These are phyloP conservation scores for Herpotrichia juniperi DNA, from an alignment of 2,329 filamentous ascomycete species.

Conservation along the genomic window DNA sequence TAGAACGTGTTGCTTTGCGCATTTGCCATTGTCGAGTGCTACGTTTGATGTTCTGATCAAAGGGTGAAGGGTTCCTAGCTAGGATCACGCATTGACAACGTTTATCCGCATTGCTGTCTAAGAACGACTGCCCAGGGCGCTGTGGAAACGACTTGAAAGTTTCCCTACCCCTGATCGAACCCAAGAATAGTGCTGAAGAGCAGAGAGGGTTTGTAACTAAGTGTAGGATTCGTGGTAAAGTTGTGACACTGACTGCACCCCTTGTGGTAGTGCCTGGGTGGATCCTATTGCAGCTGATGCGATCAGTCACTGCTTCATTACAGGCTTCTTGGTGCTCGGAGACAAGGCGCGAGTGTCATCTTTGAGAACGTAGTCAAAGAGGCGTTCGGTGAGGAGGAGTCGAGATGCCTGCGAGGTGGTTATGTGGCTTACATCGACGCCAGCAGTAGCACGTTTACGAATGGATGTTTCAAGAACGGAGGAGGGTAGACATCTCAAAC, in stretches of 20 bases:
- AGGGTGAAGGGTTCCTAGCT: background rate
- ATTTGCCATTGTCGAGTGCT: background rate
- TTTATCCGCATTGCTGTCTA: slow-evolving; percentile 2
- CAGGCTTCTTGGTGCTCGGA: background rate
- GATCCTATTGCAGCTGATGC: background rate
- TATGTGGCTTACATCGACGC: background rate
- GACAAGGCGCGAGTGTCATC: background rate
- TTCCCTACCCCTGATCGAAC: background rate
- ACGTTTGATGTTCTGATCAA: background rate
- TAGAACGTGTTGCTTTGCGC: background rate
- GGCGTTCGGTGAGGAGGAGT: background rate
- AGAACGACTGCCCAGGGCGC: slow-evolving; percentile 8
- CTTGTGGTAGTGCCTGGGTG: background rate
- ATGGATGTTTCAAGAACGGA: background rate
- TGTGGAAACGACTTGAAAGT: background rate
- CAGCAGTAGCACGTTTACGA: background rate
- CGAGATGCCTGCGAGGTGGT: background rate
- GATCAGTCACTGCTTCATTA: background rate
- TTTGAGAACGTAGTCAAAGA: background rate
- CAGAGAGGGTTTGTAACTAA: background rate
- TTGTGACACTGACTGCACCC: background rate
- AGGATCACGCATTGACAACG: slow-evolving; percentile 3
- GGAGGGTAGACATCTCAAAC: background rate
- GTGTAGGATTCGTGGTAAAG: slow-evolving; percentile 1
- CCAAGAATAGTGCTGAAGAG: background rate